phyloP scores from a whole-genome alignment of 2,329 filamentous ascomycete species.

The Mariannaea sp. region DNA sequence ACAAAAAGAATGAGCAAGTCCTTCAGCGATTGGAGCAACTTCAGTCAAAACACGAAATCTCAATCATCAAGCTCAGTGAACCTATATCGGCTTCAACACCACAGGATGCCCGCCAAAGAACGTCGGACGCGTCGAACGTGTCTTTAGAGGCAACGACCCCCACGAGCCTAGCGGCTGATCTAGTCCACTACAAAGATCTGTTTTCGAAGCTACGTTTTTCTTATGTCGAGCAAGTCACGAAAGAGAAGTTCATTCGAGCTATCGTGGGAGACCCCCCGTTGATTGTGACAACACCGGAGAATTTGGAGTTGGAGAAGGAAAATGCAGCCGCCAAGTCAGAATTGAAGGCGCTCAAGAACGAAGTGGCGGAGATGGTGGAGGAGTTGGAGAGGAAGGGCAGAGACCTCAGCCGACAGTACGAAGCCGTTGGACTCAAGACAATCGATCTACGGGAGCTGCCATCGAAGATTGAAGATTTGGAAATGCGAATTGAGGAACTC shows the following conservation, averaged over 20 bases:
- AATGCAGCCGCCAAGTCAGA: conserved; percentile 74
- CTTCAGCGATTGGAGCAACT: conserved; percentile 58
- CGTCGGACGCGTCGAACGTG: conserved; percentile 73
- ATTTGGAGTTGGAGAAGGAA: conserved; percentile 72
- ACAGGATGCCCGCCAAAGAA: conserved; percentile 54
- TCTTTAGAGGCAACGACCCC: conserved; percentile 72
- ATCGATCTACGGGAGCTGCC: conserved; percentile 57
- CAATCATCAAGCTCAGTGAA: conserved; percentile 78
- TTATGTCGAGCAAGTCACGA: conserved; percentile 97
- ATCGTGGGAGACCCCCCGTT: conserved; percentile 90
- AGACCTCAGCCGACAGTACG: conserved; percentile 61
- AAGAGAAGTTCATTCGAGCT: conserved; percentile 93
- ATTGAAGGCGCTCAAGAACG: conserved; percentile 78
- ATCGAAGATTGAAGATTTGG: conserved; percentile 52
- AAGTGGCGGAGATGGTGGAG: conserved; percentile 73
- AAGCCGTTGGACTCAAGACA: conserved; percentile 55
- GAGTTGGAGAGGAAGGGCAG: conserved; percentile 70
- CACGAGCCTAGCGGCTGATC: conserved; percentile 78
- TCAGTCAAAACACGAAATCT: conserved; percentile 64
- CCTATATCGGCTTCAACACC: conserved; percentile 63
- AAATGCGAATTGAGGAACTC: conserved; percentile 54
- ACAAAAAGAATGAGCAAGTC: conserved; percentile 45
- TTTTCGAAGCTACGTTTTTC: conserved; percentile 97
- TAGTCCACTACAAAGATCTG: conserved; percentile 90
- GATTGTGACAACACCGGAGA: conserved; percentile 82